phyloP scores from a whole-genome alignment of 2,329 filamentous ascomycete species.

The Aspergillus sp. region DNA sequence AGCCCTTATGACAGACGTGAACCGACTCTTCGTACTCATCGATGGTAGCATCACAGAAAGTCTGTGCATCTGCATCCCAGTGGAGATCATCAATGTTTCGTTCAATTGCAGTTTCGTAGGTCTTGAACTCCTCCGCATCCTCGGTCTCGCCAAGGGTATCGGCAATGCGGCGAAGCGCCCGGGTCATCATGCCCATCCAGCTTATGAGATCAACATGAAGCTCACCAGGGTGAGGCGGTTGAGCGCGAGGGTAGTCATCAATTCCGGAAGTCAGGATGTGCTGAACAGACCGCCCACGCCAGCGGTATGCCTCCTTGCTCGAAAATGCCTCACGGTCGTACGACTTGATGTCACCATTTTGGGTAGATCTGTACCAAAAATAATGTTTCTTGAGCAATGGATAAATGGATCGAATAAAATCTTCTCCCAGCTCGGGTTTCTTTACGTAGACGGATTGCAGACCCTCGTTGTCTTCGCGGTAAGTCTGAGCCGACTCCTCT shows the following conservation, averaged over 20 bases:
- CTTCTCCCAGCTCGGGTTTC: constrained; percentile 65
- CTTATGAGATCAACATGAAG: constrained; percentile 91
- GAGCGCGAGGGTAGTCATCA: constrained; percentile 91
- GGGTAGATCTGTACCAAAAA: constrained; percentile 91
- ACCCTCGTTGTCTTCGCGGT: constrained; percentile 33
- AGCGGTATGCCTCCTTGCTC: constrained; percentile 88
- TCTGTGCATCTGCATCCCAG: constrained; percentile 77
- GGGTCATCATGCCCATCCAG: constrained; percentile 97
- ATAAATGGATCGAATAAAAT: constrained; percentile 76
- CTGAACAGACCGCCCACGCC: constrained; percentile 82
- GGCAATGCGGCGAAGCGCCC: constrained; percentile 79
- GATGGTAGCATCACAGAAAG: constrained; percentile 92
- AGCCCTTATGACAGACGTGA: constrained; percentile 94
- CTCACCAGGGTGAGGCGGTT: constrained; percentile 93
- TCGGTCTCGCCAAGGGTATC: constrained; percentile 71
- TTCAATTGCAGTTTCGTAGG: constrained; percentile 72
- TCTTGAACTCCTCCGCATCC: constrained; percentile 70
- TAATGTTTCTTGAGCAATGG: constrained; percentile 87
- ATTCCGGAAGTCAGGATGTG: constrained; percentile 92
- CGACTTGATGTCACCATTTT: constrained; percentile 82
- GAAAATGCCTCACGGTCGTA: constrained; percentile 90
- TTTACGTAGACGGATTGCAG: constrained; percentile 66
- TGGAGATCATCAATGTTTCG: constrained; percentile 90
- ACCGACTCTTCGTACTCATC: constrained; percentile 90
- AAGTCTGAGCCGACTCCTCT: constrained; percentile 25